These are phyloP conservation scores for Gentiana straminea DNA, from an alignment of 257 asterid genomes.

Conservation along the genomic window DNA sequence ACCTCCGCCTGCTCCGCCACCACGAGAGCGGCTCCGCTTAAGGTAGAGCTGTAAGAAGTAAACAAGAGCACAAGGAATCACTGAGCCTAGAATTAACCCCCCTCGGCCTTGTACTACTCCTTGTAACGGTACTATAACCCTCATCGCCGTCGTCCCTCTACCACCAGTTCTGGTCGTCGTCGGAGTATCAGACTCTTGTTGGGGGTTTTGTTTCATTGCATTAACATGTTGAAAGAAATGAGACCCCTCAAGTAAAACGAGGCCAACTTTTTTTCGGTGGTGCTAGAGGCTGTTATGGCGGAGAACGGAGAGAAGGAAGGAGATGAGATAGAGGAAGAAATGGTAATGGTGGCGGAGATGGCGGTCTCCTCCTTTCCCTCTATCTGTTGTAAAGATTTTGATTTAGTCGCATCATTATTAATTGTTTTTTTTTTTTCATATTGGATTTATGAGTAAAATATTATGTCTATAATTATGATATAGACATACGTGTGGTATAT, in stretches of 20 bases:
- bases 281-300: not conserved
- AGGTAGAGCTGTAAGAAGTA: slow-evolving; percentile 55
- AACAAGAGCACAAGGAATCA: slow-evolving; percentile 60
- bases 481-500: not conserved
- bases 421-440: not conserved
- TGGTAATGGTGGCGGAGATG: slow-evolving; percentile 17
- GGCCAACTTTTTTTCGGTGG: not conserved
- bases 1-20: slow-evolving; percentile 10
- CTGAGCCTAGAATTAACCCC: slow-evolving; percentile 53
- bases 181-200: not conserved
- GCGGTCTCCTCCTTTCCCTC: slow-evolving; percentile 1
- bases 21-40: slow-evolving; percentile 24
- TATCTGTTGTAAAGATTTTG: not conserved
- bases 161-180: slow-evolving; percentile 25
- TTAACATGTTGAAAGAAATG: too few relatives aligned
- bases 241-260: not conserved
- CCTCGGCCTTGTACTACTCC: slow-evolving; percentile 66
- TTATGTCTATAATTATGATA: too few relatives aligned
- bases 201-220: too few relatives aligned
- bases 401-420: slow-evolving; percentile 2
- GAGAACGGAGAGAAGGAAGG: slow-evolving; percentile 19
- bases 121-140: slow-evolving; percentile 72
- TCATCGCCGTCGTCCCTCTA: slow-evolving; percentile 30
- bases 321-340: slow-evolving; percentile 18
- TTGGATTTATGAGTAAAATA: too few relatives aligned